A percentile compares a stretch with the other conserved stretches of the same genome.
Conservation (phyloP, 179 eudicot genomes). For the Silene noctiflora region DNA sequence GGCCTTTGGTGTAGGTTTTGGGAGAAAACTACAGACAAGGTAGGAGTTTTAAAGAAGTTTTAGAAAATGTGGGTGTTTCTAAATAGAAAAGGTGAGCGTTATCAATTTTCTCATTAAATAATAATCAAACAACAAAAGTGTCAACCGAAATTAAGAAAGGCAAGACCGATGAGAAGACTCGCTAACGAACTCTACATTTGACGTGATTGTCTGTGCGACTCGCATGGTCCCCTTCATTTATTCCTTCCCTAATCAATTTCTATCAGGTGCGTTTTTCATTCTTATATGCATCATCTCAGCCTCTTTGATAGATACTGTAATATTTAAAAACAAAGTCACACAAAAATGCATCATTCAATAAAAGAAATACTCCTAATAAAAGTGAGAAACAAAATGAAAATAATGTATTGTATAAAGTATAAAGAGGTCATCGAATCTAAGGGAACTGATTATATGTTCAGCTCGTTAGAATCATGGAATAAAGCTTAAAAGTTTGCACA, state of each 20-base stretch:
- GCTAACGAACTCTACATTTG: neutral
- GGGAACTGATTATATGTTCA: neutral
- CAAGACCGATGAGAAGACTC: neutral
- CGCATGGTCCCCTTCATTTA: neutral
- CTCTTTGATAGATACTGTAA: neutral
- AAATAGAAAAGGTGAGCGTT: no score
- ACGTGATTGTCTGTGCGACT: neutral
- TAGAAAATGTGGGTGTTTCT: no score
- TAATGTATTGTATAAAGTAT: neutral
- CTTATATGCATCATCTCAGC: neutral
- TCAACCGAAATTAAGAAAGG: conserved; percentile 2
- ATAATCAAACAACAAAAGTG: no score
- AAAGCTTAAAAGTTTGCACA: neutral
- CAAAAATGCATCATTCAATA: neutral
- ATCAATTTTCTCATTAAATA: no score
- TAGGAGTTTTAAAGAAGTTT: no score
- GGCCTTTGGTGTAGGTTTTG: no score
- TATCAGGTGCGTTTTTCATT: neutral
- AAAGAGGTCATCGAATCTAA: neutral
- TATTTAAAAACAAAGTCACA: neutral
- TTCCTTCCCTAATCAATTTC: neutral
- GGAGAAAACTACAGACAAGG: no score
- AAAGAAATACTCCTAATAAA: neutral
- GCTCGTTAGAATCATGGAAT: neutral
- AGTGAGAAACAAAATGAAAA: neutral